Evolutionary conservation across 306 rosid genomes (phyloP).

Genomic region (Vachellia collinsii): DNA sequence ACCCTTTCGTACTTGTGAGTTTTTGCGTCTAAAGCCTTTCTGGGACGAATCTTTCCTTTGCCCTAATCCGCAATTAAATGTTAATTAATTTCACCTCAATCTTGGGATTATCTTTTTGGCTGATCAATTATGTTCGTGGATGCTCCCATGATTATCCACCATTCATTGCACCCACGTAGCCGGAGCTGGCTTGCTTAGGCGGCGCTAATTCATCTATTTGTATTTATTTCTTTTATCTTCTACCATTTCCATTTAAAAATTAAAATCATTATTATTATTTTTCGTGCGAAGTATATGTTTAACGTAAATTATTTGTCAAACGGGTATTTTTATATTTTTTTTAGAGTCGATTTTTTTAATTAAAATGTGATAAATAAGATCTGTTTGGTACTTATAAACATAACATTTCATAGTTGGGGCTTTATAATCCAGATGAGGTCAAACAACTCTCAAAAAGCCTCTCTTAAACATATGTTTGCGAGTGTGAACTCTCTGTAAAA

Average conservation of each 20-base stretch:
- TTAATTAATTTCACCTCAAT: constrained; percentile 3
- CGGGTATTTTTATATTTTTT: too few relatives aligned
- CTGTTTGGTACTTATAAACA: too few relatives aligned
- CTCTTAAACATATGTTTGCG: too few relatives aligned
- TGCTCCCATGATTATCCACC: neutral
- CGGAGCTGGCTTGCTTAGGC: neutral
- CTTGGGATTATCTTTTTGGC: constrained; percentile 3
- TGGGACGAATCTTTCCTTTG: neutral
- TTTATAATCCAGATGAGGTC: too few relatives aligned
- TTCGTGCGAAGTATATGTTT: neutral
- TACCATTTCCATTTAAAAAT: too few relatives aligned
- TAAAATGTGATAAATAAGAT: too few relatives aligned
- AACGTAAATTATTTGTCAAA: too few relatives aligned
- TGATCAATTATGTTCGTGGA: neutral
- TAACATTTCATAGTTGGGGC: too few relatives aligned
- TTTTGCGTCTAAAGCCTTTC: neutral
- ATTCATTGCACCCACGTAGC: neutral
- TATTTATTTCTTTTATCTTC: neutral
- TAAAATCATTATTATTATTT: too few relatives aligned
- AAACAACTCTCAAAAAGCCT: too few relatives aligned
- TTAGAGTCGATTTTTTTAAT: too few relatives aligned
- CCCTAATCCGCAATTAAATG: neutral
- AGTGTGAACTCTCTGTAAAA: too few relatives aligned
- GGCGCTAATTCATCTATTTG: neutral
- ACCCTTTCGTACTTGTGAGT: neutral